phyloP scores from a whole-genome alignment of 768 basidiomycete genomes.

The Macrolepiota dolichaula region DNA sequence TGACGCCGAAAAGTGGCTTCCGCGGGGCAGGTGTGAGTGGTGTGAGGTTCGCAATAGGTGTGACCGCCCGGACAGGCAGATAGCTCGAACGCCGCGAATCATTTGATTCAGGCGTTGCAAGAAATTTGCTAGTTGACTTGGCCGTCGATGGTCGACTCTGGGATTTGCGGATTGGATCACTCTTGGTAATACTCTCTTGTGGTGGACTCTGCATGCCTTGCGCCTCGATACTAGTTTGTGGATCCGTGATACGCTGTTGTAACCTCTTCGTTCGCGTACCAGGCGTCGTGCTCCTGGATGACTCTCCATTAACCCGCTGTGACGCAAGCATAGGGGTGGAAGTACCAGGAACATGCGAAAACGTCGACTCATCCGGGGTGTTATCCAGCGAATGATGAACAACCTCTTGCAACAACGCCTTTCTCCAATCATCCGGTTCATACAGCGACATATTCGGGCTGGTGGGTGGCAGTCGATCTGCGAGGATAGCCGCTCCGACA shows the following conservation, averaged over 20 bases:
- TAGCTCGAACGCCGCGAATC: slow-evolving; percentile 38
- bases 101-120: slow-evolving; percentile 21
- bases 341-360: slow-evolving; percentile 34
- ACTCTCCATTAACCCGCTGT: slow-evolving; percentile 14
- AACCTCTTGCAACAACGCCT: slow-evolving; percentile 70
- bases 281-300: slow-evolving; percentile 17
- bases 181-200: slow-evolving; percentile 12
- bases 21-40: slow-evolving; percentile 69
- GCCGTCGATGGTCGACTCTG: slow-evolving; percentile 24
- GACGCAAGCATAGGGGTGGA: slow-evolving; percentile 40
- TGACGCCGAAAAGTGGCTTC: slow-evolving; percentile 41
- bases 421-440: slow-evolving; percentile 73
- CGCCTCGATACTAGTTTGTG: slow-evolving; percentile 38
- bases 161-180: slow-evolving; percentile 25
- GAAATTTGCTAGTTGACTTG: slow-evolving; percentile 22
- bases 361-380: slow-evolving; percentile 44
- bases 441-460: slow-evolving; percentile 57
- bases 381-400: slow-evolving; percentile 73
- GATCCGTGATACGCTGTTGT: slow-evolving; percentile 33
- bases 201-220: slow-evolving; percentile 23
- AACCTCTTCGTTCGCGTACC: slow-evolving; percentile 20
- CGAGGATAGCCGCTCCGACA: slow-evolving; percentile 70
- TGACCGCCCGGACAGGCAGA: slow-evolving; percentile 58
- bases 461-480: slow-evolving; percentile 63
- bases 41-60: slow-evolving; percentile 55